These are phyloP conservation scores for Aureobasidium sp. DNA, from an alignment of 2,329 filamentous ascomycete genomes.

Conservation along the genomic window DNA sequence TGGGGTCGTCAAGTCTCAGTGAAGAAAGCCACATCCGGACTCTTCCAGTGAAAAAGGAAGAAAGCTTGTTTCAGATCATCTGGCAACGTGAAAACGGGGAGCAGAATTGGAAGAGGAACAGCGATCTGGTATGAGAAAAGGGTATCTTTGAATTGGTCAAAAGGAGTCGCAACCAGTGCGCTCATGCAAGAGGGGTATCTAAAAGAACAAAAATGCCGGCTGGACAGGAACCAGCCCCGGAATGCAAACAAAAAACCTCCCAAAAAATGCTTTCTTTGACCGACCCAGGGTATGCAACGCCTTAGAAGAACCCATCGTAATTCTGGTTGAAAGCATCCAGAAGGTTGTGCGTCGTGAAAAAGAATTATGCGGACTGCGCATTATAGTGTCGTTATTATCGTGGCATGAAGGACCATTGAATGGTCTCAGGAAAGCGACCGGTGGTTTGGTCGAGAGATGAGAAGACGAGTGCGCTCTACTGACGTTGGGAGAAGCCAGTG, in stretches of 20 bases:
- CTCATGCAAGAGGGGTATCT: conserved; percentile 11
- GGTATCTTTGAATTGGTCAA: not conserved
- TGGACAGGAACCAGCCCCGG: conserved; percentile 1
- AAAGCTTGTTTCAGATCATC: conserved; percentile 5
- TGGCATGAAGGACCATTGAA: not conserved
- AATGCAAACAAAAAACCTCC: conserved; percentile 2
- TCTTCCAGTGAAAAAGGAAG: not conserved
- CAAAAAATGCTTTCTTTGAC: not conserved
- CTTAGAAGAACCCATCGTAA: not conserved
- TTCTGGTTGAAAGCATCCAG: not conserved
- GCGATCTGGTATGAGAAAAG: not conserved
- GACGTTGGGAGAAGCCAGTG: conserved; percentile 25
- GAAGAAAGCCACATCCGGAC: not conserved
- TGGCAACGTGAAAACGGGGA: not conserved
- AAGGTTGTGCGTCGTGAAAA: not conserved
- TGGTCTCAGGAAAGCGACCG: not conserved
- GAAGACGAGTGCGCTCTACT: conserved; percentile 11
- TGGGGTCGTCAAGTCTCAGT: not conserved
- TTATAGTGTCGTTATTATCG: conserved; percentile 5
- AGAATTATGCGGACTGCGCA: not conserved
- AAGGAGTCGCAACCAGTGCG: not conserved
- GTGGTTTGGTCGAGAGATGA: not conserved
- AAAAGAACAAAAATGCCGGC: not conserved
- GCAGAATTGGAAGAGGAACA: not conserved
- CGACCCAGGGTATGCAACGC: not conserved